Base-by-base conservation (phyloP, 2,329 filamentous ascomycete genomes). In the Drechslerella dactyloides region DNA sequence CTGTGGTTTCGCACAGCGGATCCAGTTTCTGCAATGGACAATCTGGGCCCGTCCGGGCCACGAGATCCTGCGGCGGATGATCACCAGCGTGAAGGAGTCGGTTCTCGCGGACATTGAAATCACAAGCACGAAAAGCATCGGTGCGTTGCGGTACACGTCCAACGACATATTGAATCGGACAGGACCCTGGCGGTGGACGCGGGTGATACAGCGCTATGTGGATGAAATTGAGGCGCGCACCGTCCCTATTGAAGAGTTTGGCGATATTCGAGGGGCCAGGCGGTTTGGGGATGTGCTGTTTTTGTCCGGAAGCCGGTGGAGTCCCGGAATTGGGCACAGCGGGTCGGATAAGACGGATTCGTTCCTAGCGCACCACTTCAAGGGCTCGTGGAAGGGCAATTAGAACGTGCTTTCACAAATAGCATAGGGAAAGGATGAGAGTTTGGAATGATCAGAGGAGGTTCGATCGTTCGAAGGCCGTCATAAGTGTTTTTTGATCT, bases 261-360 rank as follows among this genome's bases (percentile, higher is more conserved):
- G 59, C 10, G 59, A 48, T 1, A 63, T 70, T 15, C 46, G 27
- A 5, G 59, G 58, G 1, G 66, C 59, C 4, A 64, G 50, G 40
- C 51, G 30, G 42, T 64, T 70, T 46, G 66, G 66, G 11, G 66
- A 70, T 51, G 66, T 70, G n/a, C 24, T 70, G 30, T 60, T 70
- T 46, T 51, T 70, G 54, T 48, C 66, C 2, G 66, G 63, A 13
- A 59, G 58, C 27, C 58, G 51, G 55, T 50, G 35, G 66, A 70
- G 59, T 56, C 66, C 66, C n/a, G 66, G 59, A 0, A 46, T 70
- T 23, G 44, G 40, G 53, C 66, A 70, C 44, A 70, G 66, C 17
- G 66, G 66, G 5, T 19, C n/a, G 0, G 55, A 64, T 24, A 37
- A 64, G 1, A 64, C 59, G 24, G 23, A 52, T 19, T 64, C 52